Evolutionary conservation across 371 early-diverging fungal species (phyloP), one percentile per base, ranked within the genome.

Genomic region (Conidiobolus incongruus): DNA sequence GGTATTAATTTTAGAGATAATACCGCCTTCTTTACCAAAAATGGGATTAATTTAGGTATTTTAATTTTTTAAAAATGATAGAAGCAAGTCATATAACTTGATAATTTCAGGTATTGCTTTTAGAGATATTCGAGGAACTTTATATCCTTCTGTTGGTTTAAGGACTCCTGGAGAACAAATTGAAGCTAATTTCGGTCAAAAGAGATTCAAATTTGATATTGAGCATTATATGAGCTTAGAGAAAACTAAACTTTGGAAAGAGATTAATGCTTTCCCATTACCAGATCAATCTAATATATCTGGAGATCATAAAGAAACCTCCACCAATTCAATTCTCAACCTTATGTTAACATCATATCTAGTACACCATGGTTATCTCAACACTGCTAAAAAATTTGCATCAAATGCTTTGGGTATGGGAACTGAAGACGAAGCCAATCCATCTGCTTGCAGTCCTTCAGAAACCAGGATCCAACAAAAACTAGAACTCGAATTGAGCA

Each of bases 91-190:
- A 20, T 26, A 26, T 4, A 17, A 10, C 21, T 2, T 17, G 13
- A 22, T 8, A 3, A 23, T 46, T 41, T 45, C 68, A 51, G 78
- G 75, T 30, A 53, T 60, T 23, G 64, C 62, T 7, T 60, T 66
- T 38, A 51, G 56, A n/a, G 56, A 62, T 28, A 53, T 69, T 13
- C 63, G 63, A 22, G 56, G 58, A 0, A 45, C 58, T n/a, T 48
- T 86, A 11, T 93, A 67, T 50, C 91, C 95, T 1, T 70, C 73
- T 10, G 72, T 96, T 43, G 97, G 95, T 11, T 61, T 93, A 55
- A 63, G 91, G 30, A 91, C 95, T 6, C 68, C 68, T 1, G 83
- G 82, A 11, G 97, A 94, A 60, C 55, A 70, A 29, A 61, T 90
- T 12, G 68, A 71, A 44, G 81, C 73, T 10, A 96, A 94, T 59